Evolutionary conservation across 2,329 filamentous ascomycete genomes (phyloP), one percentile per base, ranked within the genome.

Genomic region (Verticillium zaregamsianum): DNA sequence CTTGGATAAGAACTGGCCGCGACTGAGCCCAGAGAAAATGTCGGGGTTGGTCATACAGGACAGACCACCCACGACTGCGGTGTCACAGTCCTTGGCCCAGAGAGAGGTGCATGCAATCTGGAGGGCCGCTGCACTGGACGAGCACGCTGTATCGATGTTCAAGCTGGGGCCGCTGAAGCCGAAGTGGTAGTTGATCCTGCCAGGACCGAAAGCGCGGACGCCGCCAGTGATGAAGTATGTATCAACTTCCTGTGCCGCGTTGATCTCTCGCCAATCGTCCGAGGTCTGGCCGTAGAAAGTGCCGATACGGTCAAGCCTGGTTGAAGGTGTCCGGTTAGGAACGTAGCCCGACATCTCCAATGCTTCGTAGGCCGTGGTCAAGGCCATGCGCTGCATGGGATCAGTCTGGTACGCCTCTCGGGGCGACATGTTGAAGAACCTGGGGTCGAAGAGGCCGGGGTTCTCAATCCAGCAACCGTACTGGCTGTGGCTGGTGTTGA

Each of bases 21-120:
- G 86, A 70, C 87, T 90, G 8, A 94, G 79, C 67, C 89, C 90
- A 12, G 89, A 82, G 76, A 91, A 92, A 78, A 90, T 91, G 72
- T 93, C 90, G 0, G 91, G 90, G 76, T 92, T 93, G 59, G 90
- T 93, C 75, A 93, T 80, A 63, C 92, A 87, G 58, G 91, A 92
- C 23, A 91, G 78, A 64, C 92, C 92, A 62, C 92, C 92, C 3
- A 91, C 89, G 33, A 93, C 86, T 1, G 91, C 92, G 11, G 90
- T 93, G 70, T 95, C 91, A 65, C 89, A 92, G 66, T 95, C 91
- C 60, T 88, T 87, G 5, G 85, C 84, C 84, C 89, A 90, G 11
- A 93, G 79, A 0, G 91, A 86, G 8, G 88, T 88, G 74, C 91
- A 93, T 0, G 79, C 78, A 25, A 90, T 79, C 68, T 91, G 87